Percentiles rank a stretch among this genome's conserved stretches.
Conservation (phyloP, 2,329 filamentous ascomycete genomes). For the Paracorniculantispora psalliotae region DNA sequence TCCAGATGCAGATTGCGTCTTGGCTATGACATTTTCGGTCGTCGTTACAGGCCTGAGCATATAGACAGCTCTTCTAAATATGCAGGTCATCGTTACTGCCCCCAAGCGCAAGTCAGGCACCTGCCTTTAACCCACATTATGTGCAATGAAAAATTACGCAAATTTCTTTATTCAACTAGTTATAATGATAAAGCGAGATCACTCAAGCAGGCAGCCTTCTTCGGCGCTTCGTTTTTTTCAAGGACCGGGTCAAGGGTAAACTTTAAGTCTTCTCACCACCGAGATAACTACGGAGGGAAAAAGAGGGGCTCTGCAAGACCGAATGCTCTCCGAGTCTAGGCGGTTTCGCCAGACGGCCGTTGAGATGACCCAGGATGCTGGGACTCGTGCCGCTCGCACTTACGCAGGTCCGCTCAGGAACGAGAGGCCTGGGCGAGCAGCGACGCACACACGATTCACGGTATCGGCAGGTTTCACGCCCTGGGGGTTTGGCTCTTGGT, state of each 20-base stretch:
- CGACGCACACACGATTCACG: background rate
- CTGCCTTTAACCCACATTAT: background rate
- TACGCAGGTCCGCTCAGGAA: background rate
- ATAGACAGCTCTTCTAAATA: background rate
- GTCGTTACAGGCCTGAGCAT: background rate
- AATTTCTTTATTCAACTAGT: background rate
- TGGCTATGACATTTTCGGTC: background rate
- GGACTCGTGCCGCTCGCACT: background rate
- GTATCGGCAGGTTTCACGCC: background rate
- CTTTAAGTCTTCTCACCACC: background rate
- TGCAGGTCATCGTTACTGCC: background rate
- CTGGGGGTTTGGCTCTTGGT: too few relatives aligned
- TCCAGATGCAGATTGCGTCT: background rate
- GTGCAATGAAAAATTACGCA: background rate
- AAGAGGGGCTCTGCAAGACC: background rate
- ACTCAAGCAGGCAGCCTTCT: background rate
- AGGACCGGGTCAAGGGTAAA: background rate
- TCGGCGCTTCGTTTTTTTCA: background rate
- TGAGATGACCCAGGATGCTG: conserved; percentile 4
- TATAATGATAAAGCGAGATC: background rate
- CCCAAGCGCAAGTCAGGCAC: background rate
- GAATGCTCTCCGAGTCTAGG: background rate
- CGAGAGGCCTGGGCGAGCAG: background rate
- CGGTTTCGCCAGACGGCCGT: background rate
- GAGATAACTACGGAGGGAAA: background rate